Percentiles rank a stretch among this genome's conserved stretches.
Evolutionary conservation across 768 basidiomycete genomes (phyloP).

Genomic region (Lactifluus hygrophoroides): DNA sequence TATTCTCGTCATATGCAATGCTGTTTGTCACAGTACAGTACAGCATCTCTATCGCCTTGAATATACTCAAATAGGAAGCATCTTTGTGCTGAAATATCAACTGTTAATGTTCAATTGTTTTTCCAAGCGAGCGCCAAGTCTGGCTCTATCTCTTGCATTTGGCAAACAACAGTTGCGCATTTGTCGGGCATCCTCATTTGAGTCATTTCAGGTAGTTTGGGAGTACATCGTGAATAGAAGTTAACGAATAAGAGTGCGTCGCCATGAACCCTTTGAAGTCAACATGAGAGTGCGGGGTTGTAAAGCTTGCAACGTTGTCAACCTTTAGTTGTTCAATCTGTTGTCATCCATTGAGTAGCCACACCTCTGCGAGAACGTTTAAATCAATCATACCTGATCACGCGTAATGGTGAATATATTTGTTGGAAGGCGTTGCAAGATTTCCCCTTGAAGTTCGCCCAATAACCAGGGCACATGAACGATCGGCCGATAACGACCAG

Average conservation of each 20-base stretch:
- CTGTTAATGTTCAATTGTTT: too few relatives aligned
- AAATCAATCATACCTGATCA: constrained; percentile 43
- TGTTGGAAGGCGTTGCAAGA: constrained; percentile 54
- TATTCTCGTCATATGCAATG: too few relatives aligned
- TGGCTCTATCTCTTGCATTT: too few relatives aligned
- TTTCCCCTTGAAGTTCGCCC: constrained; percentile 54
- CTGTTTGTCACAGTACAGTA: too few relatives aligned
- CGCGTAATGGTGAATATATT: constrained; percentile 63
- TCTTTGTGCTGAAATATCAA: too few relatives aligned
- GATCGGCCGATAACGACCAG: constrained; percentile 45
- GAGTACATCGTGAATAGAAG: constrained; percentile 23
- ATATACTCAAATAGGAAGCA: too few relatives aligned
- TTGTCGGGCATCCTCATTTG: too few relatives aligned
- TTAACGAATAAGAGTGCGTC: constrained; percentile 24
- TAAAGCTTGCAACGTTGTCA: constrained; percentile 45
- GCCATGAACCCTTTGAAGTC: constrained; percentile 26
- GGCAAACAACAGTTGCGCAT: too few relatives aligned
- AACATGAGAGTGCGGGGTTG: constrained; percentile 21
- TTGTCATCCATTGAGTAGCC: background rate
- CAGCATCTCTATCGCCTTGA: too few relatives aligned
- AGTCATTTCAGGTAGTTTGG: constrained; percentile 16
- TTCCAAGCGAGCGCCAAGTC: too few relatives aligned
- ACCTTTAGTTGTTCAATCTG: constrained; percentile 54
- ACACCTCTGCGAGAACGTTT: background rate
- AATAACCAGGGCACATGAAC: constrained; percentile 55